Evolutionary conservation across 1,284 basidiomycete genomes (phyloP).

Genomic region (Binderoboletus segoi): DNA sequence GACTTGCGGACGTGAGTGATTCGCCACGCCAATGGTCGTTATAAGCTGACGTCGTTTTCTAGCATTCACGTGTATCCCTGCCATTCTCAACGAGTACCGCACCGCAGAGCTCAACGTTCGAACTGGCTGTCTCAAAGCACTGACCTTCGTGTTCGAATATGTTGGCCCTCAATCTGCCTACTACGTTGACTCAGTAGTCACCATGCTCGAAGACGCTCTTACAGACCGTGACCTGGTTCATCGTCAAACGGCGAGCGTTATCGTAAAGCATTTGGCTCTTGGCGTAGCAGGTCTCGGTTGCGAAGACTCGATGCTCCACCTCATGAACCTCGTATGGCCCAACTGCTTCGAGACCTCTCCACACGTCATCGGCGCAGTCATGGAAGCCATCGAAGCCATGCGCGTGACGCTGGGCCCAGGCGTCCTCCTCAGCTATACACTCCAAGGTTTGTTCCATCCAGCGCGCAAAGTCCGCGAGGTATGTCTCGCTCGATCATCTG

Average conservation of each 20-base stretch:
- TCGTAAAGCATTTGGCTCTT: slow-evolving; percentile 97
- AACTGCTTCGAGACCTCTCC: slow-evolving; percentile 99
- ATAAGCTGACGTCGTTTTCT: slow-evolving; percentile 23
- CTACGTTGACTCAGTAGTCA: slow-evolving; percentile 96
- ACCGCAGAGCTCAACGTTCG: slow-evolving; percentile 98
- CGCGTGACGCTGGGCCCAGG: slow-evolving; percentile 94
- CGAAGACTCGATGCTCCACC: slow-evolving; percentile 96
- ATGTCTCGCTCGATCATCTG: slow-evolving; percentile 19
- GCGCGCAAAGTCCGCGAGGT: slow-evolving; percentile 96
- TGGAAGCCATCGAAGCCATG: slow-evolving; percentile 98
- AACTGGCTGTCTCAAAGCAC: slow-evolving; percentile 98
- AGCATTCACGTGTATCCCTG: slow-evolving; percentile 99
- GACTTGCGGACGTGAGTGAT: slow-evolving; percentile 86
- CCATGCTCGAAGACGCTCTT: slow-evolving; percentile 96
- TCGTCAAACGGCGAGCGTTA: slow-evolving; percentile 97
- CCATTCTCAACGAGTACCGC: slow-evolving; percentile 98
- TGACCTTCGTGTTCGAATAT: slow-evolving; percentile 99
- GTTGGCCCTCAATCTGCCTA: slow-evolving; percentile 99
- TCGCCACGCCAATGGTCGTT: slow-evolving; percentile 1
- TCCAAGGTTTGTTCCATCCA: slow-evolving; percentile 95
- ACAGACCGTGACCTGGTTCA: slow-evolving; percentile 99
- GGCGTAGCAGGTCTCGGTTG: slow-evolving; percentile 97
- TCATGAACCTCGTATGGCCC: slow-evolving; percentile 99
- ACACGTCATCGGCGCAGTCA: slow-evolving; percentile 96
- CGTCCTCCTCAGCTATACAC: slow-evolving; percentile 84